Percentiles rank a stretch among this genome's conserved stretches.
Evolutionary conservation across 1,284 basidiomycete genomes (phyloP).

Genomic region (Ganoderma leucocontextum): DNA sequence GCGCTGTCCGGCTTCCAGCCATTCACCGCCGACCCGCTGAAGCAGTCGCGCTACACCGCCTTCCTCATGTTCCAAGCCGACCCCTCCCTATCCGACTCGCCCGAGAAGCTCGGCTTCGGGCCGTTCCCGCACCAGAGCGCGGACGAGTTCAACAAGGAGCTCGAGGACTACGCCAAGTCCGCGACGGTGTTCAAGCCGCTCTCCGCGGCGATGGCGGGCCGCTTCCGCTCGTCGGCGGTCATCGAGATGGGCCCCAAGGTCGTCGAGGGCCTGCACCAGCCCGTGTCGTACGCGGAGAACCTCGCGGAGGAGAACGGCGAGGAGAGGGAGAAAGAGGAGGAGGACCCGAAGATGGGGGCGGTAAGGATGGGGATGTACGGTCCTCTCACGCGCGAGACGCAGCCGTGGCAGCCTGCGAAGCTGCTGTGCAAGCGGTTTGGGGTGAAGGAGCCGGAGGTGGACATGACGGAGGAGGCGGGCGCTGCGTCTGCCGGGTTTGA

Average conservation of each 20-base stretch:
- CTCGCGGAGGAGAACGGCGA: slow-evolving; percentile 49
- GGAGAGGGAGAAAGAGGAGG: slow-evolving; percentile 46
- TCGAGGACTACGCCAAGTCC: slow-evolving; percentile 86
- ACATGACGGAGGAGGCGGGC: slow-evolving; percentile 33
- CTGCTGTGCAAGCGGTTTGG: slow-evolving; percentile 96
- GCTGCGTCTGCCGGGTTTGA: slow-evolving; percentile 29
- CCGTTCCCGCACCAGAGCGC: slow-evolving; percentile 64
- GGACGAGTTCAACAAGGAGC: slow-evolving; percentile 83
- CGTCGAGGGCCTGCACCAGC: slow-evolving; percentile 79
- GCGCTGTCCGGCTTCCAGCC: slow-evolving; percentile 90
- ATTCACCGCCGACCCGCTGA: slow-evolving; percentile 77
- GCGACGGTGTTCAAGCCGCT: slow-evolving; percentile 94
- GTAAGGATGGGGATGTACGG: slow-evolving; percentile 91
- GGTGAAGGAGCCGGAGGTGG: slow-evolving; percentile 80
- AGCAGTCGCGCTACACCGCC: slow-evolving; percentile 86
- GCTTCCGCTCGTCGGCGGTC: slow-evolving; percentile 85
- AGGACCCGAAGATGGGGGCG: slow-evolving; percentile 82
- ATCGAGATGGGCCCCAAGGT: slow-evolving; percentile 70
- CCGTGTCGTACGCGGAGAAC: slow-evolving; percentile 42
- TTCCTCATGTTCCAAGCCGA: slow-evolving; percentile 83
- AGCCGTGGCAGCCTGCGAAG: slow-evolving; percentile 80
- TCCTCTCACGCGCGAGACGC: slow-evolving; percentile 78
- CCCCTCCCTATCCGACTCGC: slow-evolving; percentile 46
- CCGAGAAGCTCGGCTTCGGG: slow-evolving; percentile 42
- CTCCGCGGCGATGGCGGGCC: slow-evolving; percentile 89